phyloP scores from a whole-genome alignment of 2,329 filamentous ascomycete species.

The Penicillium sp. region DNA sequence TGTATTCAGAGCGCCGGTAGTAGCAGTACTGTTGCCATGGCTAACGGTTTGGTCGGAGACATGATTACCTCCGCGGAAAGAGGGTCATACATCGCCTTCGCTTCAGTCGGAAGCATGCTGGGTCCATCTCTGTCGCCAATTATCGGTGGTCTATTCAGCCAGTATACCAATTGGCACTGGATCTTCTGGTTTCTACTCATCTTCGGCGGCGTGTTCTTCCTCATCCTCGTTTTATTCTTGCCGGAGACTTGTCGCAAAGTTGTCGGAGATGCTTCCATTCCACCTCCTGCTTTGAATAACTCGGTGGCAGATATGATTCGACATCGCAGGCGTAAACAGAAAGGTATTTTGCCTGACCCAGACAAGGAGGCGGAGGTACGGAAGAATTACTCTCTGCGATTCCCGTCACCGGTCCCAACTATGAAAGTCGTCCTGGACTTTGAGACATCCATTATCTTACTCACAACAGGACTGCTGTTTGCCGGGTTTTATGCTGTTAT shows the following conservation, averaged over 20 bases:
- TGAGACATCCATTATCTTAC: constrained; percentile 38
- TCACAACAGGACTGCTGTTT: constrained; percentile 46
- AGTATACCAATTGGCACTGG: constrained; percentile 62
- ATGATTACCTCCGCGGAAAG: constrained; percentile 59
- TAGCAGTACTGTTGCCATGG: constrained; percentile 60
- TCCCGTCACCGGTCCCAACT: constrained; percentile 42
- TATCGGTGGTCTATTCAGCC: constrained; percentile 63
- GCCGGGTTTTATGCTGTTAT: constrained; percentile 51
- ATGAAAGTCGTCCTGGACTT: constrained; percentile 39
- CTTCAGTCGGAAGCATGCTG: constrained; percentile 50
- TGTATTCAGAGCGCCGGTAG: constrained; percentile 23
- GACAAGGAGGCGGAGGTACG: constrained; percentile 9
- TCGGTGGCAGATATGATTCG: constrained; percentile 24
- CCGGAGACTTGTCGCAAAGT: constrained; percentile 51
- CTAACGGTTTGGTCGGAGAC: constrained; percentile 61
- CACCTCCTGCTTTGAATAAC: constrained; percentile 26
- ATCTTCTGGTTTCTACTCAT: constrained; percentile 71
- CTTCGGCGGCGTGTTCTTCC: constrained; percentile 48
- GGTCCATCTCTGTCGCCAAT: constrained; percentile 56
- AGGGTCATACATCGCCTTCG: constrained; percentile 49
- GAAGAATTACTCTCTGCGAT: constrained; percentile 22
- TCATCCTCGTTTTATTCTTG: constrained; percentile 57
- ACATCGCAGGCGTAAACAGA: constrained; percentile 20
- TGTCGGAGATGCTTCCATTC: constrained; percentile 39
- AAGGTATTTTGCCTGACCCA: constrained; percentile 4